Evolutionary conservation across 78 protist genomes (phyloP).

Genomic region (Pelomyxa schiedti): DNA sequence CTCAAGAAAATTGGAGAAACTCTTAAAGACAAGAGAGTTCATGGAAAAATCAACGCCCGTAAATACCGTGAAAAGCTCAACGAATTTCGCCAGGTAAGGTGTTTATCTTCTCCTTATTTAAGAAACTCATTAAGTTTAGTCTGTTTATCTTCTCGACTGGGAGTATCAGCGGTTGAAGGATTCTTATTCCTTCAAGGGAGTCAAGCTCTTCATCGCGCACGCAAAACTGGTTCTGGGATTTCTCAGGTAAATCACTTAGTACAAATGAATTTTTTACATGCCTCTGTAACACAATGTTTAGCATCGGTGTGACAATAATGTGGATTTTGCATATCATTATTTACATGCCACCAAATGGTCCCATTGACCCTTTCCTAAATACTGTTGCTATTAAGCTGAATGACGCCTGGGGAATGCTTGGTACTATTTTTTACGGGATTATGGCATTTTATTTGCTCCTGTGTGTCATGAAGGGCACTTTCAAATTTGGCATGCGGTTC

Average conservation of each 20-base stretch:
- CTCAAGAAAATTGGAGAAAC: too few relatives aligned
- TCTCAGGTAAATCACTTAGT: not conserved
- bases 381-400: slow-evolving; percentile 15
- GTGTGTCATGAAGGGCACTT: slow-evolving; percentile 36
- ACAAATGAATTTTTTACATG: too few relatives aligned
- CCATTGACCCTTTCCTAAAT: slow-evolving; percentile 52
- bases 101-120: too few relatives aligned
- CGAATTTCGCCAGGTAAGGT: too few relatives aligned
- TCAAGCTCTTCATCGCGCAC: not conserved
- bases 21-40: too few relatives aligned
- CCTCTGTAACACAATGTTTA: too few relatives aligned
- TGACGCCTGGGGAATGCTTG: slow-evolving; percentile 33
- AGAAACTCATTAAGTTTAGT: too few relatives aligned
- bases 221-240: slow-evolving; percentile 10
- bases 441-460: slow-evolving; percentile 41
- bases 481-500: slow-evolving; percentile 48
- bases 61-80: too few relatives aligned
- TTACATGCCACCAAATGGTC: slow-evolving; percentile 31
- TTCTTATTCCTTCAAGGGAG: slow-evolving; percentile 12
- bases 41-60: too few relatives aligned
- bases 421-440: slow-evolving; percentile 29
- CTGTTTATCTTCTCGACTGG: slow-evolving; percentile 19
- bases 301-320: too few relatives aligned
- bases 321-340: slow-evolving; percentile 48
- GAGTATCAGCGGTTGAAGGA: slow-evolving; percentile 4